Evolutionary conservation across 257 asterid species (phyloP), one percentile per base, ranked within the genome.

Genomic region (Nicotiana undulata): DNA sequence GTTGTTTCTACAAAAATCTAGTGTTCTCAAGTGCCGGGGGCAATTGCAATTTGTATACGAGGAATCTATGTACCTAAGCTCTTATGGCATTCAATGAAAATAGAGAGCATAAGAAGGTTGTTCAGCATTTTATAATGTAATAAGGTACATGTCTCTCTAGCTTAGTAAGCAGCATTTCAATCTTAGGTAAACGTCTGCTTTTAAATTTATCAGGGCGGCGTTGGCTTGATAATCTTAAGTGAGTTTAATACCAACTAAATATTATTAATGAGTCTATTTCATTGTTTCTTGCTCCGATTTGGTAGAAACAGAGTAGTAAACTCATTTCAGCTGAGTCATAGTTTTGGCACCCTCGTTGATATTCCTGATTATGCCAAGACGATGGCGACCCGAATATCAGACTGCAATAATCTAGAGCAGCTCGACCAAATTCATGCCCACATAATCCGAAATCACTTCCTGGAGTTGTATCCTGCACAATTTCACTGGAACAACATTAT

Each of bases 401-500:
- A 85, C 76, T 88, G 90, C 82, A 60, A 87, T 16, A 60, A 80
- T 88, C 79, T 89, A 18, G 85, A 79, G 64, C 89, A 86, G 37
- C 94, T 96, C 0, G 88, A 88, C 74, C 95, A 87, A 85, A 72
- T 90, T 61, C 85, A 88, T 52, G 88, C 92, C 79, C 86, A 80
- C 12, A 26, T 92, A 4, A 88, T 90, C 77, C 90, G 91, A 67
- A 89, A 90, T 87, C 90, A 86, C 81, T 92, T 92, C 63, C 82
- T 89, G 0, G 88, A 79, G 44, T 75, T 82, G 3, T 63, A 90
- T 60, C 95, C 95, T 0, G 64, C 63, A 52, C 52, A 97, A 20
- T 95, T 93, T 67, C 93, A 92, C 77, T 95, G 88, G 84, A 95
- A 95, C 82, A 92, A 89, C 87, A 85, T 95, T 76, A 87, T 90